A percentile compares a stretch with the other conserved stretches of the same genome.
Evolutionary conservation across 495 filamentous ascomycete genomes (phyloP).

Genomic region (Daldinia vernicosa): DNA sequence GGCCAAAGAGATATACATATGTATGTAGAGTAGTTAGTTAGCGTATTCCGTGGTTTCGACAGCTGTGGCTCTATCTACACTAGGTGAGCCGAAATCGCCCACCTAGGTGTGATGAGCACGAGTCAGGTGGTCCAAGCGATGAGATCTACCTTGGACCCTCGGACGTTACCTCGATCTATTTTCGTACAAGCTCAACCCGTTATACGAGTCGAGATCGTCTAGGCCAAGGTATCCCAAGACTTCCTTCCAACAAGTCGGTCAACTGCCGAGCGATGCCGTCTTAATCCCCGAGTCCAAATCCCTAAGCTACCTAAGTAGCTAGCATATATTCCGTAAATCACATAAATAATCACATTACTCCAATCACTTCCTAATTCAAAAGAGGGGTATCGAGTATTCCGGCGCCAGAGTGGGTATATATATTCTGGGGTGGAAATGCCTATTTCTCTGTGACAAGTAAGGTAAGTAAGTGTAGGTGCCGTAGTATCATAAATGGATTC

Average conservation of each 20-base stretch:
- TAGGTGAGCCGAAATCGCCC: background rate
- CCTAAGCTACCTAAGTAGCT: background rate
- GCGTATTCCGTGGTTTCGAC: background rate
- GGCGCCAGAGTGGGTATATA: conserved; percentile 32
- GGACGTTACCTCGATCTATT: conserved; percentile 1
- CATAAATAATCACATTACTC: background rate
- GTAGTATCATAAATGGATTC: conserved; percentile 22
- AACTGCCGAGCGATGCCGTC: background rate
- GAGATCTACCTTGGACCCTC: conserved; percentile 1
- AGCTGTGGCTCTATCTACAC: no score
- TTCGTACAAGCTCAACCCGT: background rate
- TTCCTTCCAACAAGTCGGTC: conserved; percentile 2
- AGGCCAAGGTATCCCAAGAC: background rate
- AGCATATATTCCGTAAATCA: conserved; percentile 2
- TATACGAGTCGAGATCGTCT: background rate
- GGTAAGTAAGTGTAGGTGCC: background rate
- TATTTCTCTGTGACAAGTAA: conserved; percentile 12
- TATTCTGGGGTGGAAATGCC: conserved; percentile 24
- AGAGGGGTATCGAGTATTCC: conserved; percentile 1
- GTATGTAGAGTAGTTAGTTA: conserved; percentile 5
- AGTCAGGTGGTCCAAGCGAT: background rate
- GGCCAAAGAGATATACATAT: background rate
- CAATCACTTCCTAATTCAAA: conserved; percentile 1
- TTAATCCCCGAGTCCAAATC: background rate
- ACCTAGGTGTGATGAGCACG: conserved; percentile 1